Evolutionary conservation across 1,284 basidiomycete genomes (phyloP).

Genomic region (Wolfiporia cocos): DNA sequence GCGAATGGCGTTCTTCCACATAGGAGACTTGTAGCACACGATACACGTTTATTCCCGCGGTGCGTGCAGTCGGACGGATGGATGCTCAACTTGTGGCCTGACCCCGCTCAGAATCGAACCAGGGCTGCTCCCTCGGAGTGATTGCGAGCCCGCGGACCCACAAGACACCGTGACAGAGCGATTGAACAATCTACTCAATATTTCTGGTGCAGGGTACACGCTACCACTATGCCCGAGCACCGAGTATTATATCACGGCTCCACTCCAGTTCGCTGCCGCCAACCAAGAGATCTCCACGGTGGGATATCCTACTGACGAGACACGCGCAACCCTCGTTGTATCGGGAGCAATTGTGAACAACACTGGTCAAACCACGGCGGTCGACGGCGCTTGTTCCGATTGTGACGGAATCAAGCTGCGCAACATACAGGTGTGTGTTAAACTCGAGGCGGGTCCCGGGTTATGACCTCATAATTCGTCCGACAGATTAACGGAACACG

Average conservation of each 20-base stretch:
- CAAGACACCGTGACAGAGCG: slow-evolving; percentile 61
- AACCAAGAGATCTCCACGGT: slow-evolving; percentile 76
- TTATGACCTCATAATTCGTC: background rate
- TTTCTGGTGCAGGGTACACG: slow-evolving; percentile 58
- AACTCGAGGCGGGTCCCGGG: too few species aligned
- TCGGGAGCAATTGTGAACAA: slow-evolving; percentile 49
- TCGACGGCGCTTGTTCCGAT: slow-evolving; percentile 54
- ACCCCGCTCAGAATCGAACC: slow-evolving; percentile 3
- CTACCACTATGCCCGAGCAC: slow-evolving; percentile 60
- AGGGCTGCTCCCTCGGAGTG: slow-evolving; percentile 15
- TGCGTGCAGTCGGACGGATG: background rate
- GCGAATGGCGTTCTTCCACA: slow-evolving; percentile 3
- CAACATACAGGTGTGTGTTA: slow-evolving; percentile 73
- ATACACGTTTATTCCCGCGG: slow-evolving; percentile 4
- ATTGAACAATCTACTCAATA: slow-evolving; percentile 58
- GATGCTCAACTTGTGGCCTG: background rate
- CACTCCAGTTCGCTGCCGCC: slow-evolving; percentile 57
- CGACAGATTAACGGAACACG: slow-evolving; percentile 64
- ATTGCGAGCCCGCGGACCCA: slow-evolving; percentile 51
- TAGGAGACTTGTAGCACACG: slow-evolving; percentile 4
- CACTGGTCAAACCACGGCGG: slow-evolving; percentile 62
- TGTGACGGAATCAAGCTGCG: slow-evolving; percentile 58
- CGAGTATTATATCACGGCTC: slow-evolving; percentile 56
- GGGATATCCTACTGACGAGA: slow-evolving; percentile 61
- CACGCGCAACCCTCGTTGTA: slow-evolving; percentile 50